Base-by-base conservation (phyloP, 768 basidiomycete species). In the Boletus huronensis region DNA sequence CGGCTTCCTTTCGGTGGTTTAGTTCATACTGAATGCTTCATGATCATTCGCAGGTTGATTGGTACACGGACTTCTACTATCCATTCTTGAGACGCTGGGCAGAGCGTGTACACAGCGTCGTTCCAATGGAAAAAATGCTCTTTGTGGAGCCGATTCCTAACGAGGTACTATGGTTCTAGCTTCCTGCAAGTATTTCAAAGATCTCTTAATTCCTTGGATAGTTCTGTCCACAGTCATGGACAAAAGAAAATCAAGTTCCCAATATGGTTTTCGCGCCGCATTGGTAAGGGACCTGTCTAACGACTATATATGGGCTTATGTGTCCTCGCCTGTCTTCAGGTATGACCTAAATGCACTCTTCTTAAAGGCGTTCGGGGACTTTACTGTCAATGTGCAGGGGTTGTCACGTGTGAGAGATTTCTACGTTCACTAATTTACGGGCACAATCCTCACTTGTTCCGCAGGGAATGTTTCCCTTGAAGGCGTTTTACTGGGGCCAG, bases 261-360 rank as follows among this genome's bases (percentile, higher is more conserved):
- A 84, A 84, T 57, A 77, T 90, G 73, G 80, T 90, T 17, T 87
- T 77, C 57, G 79, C 88, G 2, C 88, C 89, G 1, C 89, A 91
- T 63, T 91, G 87, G 85, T 85, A 48, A 50, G 77, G 63, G 2
- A 69, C 64, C 31, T 50, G 40, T 42, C 16, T 19, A 5, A 29
- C 16, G 26, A 29, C 28, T n/a, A 8, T 16, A 29, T 44, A 5
- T n/a, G n/a, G 11, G 14, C 19, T 44, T 25, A 26, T 9, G 7
- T 16, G 7, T 53, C 19, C 29, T 54, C 6, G 53, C 29, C 6
- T 17, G 38, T 19, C 16, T 41, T 5, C 51, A 93, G 90, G 90
- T 98, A 99, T 60, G 96, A 98, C 66, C 79, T 99, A 7, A 87
- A 94, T 52, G 83, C 85, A 7, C 76, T 99, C 7, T 98, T 98